Evolutionary conservation across 352 stramenopile species (phyloP).

Genomic region (Globisporangium rhizosaccharum): DNA sequence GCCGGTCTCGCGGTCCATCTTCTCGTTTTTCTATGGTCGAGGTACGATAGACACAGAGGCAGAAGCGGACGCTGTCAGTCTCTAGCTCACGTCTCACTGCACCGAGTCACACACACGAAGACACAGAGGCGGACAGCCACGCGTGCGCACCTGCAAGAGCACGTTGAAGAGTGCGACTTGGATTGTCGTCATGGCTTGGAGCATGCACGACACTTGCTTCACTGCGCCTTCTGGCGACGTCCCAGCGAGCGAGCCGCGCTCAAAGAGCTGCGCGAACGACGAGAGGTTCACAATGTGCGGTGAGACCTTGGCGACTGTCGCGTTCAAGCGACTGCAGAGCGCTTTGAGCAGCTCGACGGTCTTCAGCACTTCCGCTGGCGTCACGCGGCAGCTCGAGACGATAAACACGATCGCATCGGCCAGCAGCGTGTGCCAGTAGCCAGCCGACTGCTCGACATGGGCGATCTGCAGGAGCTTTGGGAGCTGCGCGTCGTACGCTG

Average conservation of each 20-base stretch:
- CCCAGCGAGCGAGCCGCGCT: conserved; percentile 52
- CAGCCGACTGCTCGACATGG: conserved; percentile 55
- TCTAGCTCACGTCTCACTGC: neutral
- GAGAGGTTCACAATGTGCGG: conserved; percentile 81
- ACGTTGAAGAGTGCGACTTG: conserved; percentile 63
- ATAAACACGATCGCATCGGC: conserved; percentile 64
- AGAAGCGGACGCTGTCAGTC: neutral
- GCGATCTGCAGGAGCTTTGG: conserved; percentile 50
- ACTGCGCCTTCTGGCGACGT: conserved; percentile 59
- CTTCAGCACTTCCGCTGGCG: conserved; percentile 49
- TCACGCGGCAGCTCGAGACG: conserved; percentile 43
- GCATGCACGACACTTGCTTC: conserved; percentile 70
- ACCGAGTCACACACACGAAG: neutral
- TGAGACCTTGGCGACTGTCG: conserved; percentile 61
- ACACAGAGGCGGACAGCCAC: neutral
- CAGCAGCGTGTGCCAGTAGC: conserved; percentile 74
- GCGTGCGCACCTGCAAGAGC: conserved; percentile 28
- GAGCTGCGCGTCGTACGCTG: conserved; percentile 41
- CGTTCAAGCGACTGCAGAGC: conserved; percentile 52
- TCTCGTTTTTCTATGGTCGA: conserved; percentile 32
- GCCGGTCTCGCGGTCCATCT: conserved; percentile 62
- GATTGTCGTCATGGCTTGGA: conserved; percentile 68
- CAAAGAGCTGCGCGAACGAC: conserved; percentile 68
- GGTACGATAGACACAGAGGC: neutral
- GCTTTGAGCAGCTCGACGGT: conserved; percentile 46